Percentiles rank a stretch among this genome's conserved stretches.
phyloP scores from a whole-genome alignment of 2,329 filamentous ascomycete species.

The Trichoderma cornu-damae region DNA sequence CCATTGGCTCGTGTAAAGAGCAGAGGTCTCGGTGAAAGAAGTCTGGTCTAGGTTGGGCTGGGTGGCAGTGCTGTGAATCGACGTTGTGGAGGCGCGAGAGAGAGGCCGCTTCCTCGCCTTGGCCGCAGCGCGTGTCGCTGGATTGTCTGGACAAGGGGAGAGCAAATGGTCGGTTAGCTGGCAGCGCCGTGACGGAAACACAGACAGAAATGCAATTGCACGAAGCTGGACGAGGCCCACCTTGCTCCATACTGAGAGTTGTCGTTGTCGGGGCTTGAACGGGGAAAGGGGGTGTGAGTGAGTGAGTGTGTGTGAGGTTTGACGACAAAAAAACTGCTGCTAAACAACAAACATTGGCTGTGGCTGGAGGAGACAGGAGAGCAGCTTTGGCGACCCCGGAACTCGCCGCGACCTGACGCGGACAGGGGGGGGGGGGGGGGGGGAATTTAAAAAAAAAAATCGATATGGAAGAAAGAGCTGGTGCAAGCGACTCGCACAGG shows the following conservation, averaged over 20 bases:
- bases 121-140: conserved; percentile 30
- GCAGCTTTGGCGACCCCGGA: conserved; percentile 16
- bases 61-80: conserved; percentile 50
- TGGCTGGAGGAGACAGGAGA: conserved; percentile 29
- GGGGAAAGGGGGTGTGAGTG: no score
- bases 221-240: conserved; percentile 27
- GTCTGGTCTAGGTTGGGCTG: conserved; percentile 48
- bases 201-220: neutral
- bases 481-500: conserved; percentile 20
- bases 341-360: conserved; percentile 40
- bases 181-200: neutral
- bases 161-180: neutral
- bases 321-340: conserved; percentile 19
- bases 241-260: conserved; percentile 34
- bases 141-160: conserved; percentile 24
- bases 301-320: no score
- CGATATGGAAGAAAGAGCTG: conserved; percentile 10
- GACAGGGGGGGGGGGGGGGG: no score
- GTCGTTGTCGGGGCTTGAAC: conserved; percentile 30
- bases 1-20: conserved; percentile 49
- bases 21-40: conserved; percentile 39
- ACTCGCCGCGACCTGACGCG: conserved; percentile 21
- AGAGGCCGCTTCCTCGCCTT: conserved; percentile 48
- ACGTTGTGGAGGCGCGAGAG: conserved; percentile 53
- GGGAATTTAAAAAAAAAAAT: conserved; percentile 16